phyloP scores from a whole-genome alignment of 768 basidiomycete species.

The Clathrus columnatus region DNA sequence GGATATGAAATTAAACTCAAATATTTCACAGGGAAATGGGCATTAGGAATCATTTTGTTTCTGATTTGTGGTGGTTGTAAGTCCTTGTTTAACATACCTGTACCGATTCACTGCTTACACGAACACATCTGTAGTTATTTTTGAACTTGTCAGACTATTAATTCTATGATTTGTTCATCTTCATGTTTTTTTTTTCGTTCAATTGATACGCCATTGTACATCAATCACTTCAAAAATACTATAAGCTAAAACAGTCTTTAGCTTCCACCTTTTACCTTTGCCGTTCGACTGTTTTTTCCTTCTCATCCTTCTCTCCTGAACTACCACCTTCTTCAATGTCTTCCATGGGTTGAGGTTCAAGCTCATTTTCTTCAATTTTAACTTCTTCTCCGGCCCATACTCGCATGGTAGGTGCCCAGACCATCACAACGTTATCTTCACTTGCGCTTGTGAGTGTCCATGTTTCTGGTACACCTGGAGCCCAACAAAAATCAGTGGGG shows the following conservation, averaged over 20 bases:
- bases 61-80: conserved; percentile 74
- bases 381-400: conserved; percentile 89
- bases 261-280: conserved; percentile 6
- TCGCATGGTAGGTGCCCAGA: conserved; percentile 95
- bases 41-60: conserved; percentile 63
- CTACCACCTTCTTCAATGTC: conserved; percentile 41
- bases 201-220: not conserved
- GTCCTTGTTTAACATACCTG: conserved; percentile 19
- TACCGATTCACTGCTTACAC: not conserved
- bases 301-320: conserved; percentile 4
- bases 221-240: not conserved
- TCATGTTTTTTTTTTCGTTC: not conserved
- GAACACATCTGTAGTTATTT: conserved; percentile 44
- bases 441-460: conserved; percentile 87
- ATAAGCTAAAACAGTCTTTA: not conserved
- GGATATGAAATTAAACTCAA: not conserved
- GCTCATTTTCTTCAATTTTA: conserved; percentile 73
- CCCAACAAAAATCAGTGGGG: conserved; percentile 94
- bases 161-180: conserved; percentile 49
- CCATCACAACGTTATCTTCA: conserved; percentile 94
- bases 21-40: conserved; percentile 45
- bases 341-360: conserved; percentile 72
- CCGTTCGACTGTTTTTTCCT: conserved; percentile 10
- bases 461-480: conserved; percentile 68
- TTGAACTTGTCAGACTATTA: conserved; percentile 58